These are phyloP conservation scores for Imleria badia DNA, from an alignment of 768 basidiomycete species.

Conservation along the genomic window DNA sequence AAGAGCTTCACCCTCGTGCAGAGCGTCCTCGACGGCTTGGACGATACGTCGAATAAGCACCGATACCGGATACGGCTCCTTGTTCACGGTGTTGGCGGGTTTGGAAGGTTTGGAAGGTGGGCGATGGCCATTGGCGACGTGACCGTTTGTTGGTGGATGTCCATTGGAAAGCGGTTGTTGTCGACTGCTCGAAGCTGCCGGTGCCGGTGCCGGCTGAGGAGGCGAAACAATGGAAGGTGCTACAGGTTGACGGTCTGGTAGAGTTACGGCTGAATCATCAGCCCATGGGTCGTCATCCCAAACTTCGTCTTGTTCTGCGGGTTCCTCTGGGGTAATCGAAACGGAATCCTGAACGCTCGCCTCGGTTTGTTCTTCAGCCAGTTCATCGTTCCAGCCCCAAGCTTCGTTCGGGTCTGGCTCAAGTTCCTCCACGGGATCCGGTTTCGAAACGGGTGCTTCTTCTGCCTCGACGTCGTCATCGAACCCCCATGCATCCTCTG, in stretches of 20 bases:
- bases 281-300: conserved; percentile 78
- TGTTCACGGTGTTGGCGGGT: conserved; percentile 11
- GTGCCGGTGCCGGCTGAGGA: conserved; percentile 37
- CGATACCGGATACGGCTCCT: conserved; percentile 63
- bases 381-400: conserved; percentile 73
- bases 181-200: conserved; percentile 55
- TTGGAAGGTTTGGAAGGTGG: conserved; percentile 19
- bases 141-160: conserved; percentile 21
- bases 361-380: conserved; percentile 26
- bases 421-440: conserved; percentile 16
- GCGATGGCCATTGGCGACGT: conserved; percentile 18
- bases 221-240: conserved; percentile 24
- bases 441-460: conserved; percentile 15
- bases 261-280: conserved; percentile 43
- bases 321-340: conserved; percentile 22
- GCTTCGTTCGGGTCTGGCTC: conserved; percentile 53
- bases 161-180: conserved; percentile 38
- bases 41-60: conserved; percentile 53
- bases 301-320: conserved; percentile 42
- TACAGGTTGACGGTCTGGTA: conserved; percentile 29
- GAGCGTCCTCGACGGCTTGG: conserved; percentile 55
- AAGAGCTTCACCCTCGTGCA: conserved; percentile 69
- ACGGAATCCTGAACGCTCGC: conserved; percentile 19
- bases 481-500: conserved; percentile 51
- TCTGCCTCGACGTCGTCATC: conserved; percentile 44